Conservation (phyloP, 2,329 filamentous ascomycete genomes). For the Trichoderma semiorbis region DNA sequence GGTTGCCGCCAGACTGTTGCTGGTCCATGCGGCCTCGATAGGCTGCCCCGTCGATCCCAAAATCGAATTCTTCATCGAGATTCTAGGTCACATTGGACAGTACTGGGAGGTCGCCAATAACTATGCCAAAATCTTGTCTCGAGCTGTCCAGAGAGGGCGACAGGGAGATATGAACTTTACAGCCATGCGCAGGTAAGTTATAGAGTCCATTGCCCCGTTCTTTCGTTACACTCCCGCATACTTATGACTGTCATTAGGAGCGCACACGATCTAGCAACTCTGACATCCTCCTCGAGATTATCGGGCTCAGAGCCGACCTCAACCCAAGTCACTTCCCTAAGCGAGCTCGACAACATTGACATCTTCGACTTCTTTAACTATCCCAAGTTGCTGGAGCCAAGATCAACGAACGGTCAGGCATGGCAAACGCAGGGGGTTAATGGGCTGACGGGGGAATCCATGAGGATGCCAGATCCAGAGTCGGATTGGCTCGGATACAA, state of each 20-base stretch:
- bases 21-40: slow-evolving; percentile 41
- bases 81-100: slow-evolving; percentile 39
- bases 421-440: slow-evolving; percentile 25
- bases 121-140: slow-evolving; percentile 40
- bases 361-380: slow-evolving; percentile 47
- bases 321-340: slow-evolving; percentile 37
- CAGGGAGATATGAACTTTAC: slow-evolving; percentile 37
- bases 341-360: slow-evolving; percentile 43
- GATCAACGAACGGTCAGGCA: slow-evolving; percentile 24
- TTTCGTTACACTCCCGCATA: background rate
- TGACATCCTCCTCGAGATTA: slow-evolving; percentile 35
- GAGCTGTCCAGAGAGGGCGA: slow-evolving; percentile 37
- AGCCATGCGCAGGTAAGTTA: slow-evolving; percentile 39
- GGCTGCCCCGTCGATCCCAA: slow-evolving; percentile 36
- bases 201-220: background rate
- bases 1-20: slow-evolving; percentile 40
- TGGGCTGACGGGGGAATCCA: slow-evolving; percentile 23
- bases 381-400: slow-evolving; percentile 32
- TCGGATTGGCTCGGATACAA: slow-evolving; percentile 31
- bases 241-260: slow-evolving; percentile 27
- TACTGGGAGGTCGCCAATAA: slow-evolving; percentile 44
- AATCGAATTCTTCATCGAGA: slow-evolving; percentile 44
- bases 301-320: slow-evolving; percentile 39
- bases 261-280: slow-evolving; percentile 38
- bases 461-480: slow-evolving; percentile 31